Conservation (phyloP, 2,329 filamentous ascomycete genomes). For the Lecanicillium sp. region DNA sequence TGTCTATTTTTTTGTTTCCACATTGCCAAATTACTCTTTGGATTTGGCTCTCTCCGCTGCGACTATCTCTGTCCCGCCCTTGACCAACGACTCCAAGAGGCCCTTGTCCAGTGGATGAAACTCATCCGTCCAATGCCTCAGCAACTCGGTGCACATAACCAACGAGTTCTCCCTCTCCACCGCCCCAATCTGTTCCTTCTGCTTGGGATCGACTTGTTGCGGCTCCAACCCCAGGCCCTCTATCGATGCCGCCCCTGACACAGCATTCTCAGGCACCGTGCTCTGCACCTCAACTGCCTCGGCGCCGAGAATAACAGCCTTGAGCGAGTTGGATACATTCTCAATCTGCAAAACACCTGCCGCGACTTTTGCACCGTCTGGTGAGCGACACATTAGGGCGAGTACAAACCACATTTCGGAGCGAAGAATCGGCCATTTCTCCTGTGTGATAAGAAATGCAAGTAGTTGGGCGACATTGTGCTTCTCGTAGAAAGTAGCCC, state of each 20-base stretch:
- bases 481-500: slow-evolving; percentile 34
- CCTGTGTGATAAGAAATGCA: slow-evolving; percentile 45
- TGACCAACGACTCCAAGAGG: slow-evolving; percentile 41
- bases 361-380: slow-evolving; percentile 40
- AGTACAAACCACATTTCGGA: slow-evolving; percentile 57
- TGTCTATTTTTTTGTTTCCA: too few species aligned
- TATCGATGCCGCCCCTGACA: slow-evolving; percentile 11
- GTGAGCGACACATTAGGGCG: slow-evolving; percentile 49
- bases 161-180: slow-evolving; percentile 55
- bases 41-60: slow-evolving; percentile 16
- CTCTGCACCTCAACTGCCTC: slow-evolving; percentile 13
- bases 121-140: slow-evolving; percentile 34
- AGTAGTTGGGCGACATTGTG: slow-evolving; percentile 38
- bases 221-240: slow-evolving; percentile 35
- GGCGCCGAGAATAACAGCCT: slow-evolving; percentile 39
- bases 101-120: slow-evolving; percentile 30
- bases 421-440: slow-evolving; percentile 50
- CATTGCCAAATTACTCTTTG: slow-evolving; percentile 6
- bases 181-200: slow-evolving; percentile 36
- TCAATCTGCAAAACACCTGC: slow-evolving; percentile 32
- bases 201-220: slow-evolving; percentile 36
- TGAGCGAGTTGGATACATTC: slow-evolving; percentile 36
- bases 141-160: slow-evolving; percentile 48
- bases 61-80: slow-evolving; percentile 41
- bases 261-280: slow-evolving; percentile 11